These are phyloP conservation scores for Naganishia randhawae DNA, from an alignment of 768 basidiomycete species.

Conservation along the genomic window DNA sequence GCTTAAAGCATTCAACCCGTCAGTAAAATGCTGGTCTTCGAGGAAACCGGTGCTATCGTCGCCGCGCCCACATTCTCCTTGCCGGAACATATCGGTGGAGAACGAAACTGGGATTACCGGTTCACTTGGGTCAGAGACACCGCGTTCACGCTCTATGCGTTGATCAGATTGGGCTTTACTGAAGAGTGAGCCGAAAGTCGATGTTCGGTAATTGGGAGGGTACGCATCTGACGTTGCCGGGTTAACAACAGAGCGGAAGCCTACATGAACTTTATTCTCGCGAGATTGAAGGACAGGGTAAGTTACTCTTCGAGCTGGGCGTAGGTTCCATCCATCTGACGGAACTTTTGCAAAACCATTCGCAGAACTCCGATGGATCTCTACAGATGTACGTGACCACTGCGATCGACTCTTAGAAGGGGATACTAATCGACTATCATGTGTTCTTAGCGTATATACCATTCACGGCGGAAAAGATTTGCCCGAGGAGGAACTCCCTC, in stretches of 20 bases:
- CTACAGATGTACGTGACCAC: slow-evolving; percentile 69
- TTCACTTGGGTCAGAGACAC: slow-evolving; percentile 76
- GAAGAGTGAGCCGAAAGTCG: slow-evolving; percentile 67
- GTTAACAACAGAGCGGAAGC: slow-evolving; percentile 53
- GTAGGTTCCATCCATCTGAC: background rate
- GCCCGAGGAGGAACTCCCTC: slow-evolving; percentile 74
- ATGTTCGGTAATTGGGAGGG: background rate
- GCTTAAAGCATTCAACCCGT: background rate
- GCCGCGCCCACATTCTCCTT: slow-evolving; percentile 93
- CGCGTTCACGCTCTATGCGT: slow-evolving; percentile 89
- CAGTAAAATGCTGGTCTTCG: slow-evolving; percentile 79
- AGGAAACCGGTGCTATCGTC: slow-evolving; percentile 87
- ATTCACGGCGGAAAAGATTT: slow-evolving; percentile 78
- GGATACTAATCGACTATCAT: background rate
- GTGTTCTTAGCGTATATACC: slow-evolving; percentile 59
- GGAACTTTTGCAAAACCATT: slow-evolving; percentile 5
- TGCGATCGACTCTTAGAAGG: background rate
- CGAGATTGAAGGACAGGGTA: slow-evolving; percentile 66
- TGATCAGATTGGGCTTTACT: slow-evolving; percentile 89
- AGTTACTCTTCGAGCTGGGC: background rate
- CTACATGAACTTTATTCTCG: slow-evolving; percentile 87
- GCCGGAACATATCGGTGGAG: slow-evolving; percentile 86
- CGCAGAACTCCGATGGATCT: slow-evolving; percentile 75
- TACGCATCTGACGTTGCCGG: background rate
- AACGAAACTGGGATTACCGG: slow-evolving; percentile 67